A percentile compares a stretch with the other conserved stretches of the same genome.
Conservation (phyloP, 345 rosid genomes). For the Murraya koenigii region DNA sequence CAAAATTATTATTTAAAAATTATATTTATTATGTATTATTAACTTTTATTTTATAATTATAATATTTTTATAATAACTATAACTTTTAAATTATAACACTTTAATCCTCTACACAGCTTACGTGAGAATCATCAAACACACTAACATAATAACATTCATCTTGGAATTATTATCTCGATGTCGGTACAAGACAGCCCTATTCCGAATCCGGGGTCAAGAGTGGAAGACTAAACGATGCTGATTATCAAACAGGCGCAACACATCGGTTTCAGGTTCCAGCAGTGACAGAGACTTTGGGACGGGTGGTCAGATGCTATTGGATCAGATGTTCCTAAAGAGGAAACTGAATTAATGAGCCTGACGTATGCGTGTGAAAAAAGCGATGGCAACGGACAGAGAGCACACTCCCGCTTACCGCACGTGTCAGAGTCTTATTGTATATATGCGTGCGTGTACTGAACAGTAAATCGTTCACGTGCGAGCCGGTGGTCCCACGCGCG, state of each 20-base stretch:
- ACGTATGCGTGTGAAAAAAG: conserved; percentile 17
- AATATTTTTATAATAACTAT: no score
- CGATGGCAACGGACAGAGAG: neutral
- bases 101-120: no score
- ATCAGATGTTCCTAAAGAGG: neutral
- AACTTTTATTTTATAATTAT: no score
- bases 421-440: conserved; percentile 18
- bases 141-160: no score
- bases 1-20: no score
- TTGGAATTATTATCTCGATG: no score
- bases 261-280: neutral
- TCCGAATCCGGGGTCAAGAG: neutral
- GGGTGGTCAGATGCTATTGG: conserved; percentile 7
- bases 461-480: conserved; percentile 28
- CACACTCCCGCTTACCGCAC: neutral
- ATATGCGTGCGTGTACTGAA: neutral
- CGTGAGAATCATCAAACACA: no score
- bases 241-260: neutral
- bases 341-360: conserved; percentile 8
- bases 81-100: no score
- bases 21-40: no score
- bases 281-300: neutral
- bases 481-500: conserved; percentile 5
- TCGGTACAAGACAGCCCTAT: neutral
- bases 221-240: neutral